Base-by-base conservation (phyloP, 2,329 filamentous ascomycete genomes). In the Cryphonectria japonica region DNA sequence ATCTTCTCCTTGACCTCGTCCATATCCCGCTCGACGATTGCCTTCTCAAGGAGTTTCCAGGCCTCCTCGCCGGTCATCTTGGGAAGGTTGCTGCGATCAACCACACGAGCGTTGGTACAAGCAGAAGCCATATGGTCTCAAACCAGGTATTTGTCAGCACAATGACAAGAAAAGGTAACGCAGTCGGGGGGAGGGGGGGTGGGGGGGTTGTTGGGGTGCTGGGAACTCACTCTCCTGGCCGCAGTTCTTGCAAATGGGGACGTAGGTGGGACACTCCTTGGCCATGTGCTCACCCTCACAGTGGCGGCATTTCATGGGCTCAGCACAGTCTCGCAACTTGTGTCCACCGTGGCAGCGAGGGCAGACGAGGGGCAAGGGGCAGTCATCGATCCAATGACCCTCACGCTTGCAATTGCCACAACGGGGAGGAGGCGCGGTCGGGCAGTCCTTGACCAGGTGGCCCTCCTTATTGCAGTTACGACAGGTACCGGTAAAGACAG, bases 1-100 rank as follows among this genome's bases (percentile, higher is more conserved):
- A 88, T 78, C 3, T 84, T 88, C 67, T 86, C 83, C 78, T 91
- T 92, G 78, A 88, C 84, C 66, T 91, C 87, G 43, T 91, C 88
- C 6, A 91, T 78, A 69, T 93, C 91, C 34, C 82, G 82, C 43
- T 87, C 85, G 1, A 76, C 73, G 64, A 84, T 85, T 0, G 88
- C 90, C 37, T 79, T 76, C 70, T 82, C 79, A 68, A 93, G 82
- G 71, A 86, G 82, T 1, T 79, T 77, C 87, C 91, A 91, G 3
- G 90, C 89, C 26, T 81, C 80, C 9, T 92, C 89, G 0, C 83
- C 82, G 19, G 80, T 73, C 43, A 88, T 78, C 57, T 85, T 82
- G 6, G 84, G 82, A 68, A 90, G 74, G 50, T 84, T 73, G 34
- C 82, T 82, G 43, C 87, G 85, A 71, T 89, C 86, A 72, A 92